phyloP scores from a whole-genome alignment of 2,329 filamentous ascomycete genomes.

The Calonectria pseudoreteaudii region DNA sequence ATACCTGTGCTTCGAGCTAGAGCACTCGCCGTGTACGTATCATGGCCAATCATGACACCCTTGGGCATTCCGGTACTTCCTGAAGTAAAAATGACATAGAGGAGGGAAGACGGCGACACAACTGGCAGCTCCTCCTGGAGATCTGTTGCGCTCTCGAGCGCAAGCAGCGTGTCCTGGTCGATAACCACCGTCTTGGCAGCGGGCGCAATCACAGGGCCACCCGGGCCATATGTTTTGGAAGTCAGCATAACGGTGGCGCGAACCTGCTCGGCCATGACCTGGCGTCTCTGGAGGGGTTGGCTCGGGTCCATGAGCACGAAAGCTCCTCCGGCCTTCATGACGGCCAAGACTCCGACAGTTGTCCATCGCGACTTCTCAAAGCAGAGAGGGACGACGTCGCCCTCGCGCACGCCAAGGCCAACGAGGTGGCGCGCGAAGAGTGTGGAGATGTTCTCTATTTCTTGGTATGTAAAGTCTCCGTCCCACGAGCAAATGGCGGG shows the following conservation, averaged over 20 bases:
- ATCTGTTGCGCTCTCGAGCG: not conserved
- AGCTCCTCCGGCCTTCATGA: not conserved
- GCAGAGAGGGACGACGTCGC: not conserved
- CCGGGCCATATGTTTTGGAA: not conserved
- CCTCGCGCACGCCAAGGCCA: not conserved
- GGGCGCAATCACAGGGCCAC: not conserved
- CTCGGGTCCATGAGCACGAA: not conserved
- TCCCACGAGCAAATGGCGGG: not conserved
- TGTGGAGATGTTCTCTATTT: slow-evolving; percentile 33
- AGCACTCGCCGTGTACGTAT: slow-evolving; percentile 58
- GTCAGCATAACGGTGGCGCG: not conserved
- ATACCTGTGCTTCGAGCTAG: slow-evolving; percentile 39
- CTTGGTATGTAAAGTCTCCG: not conserved
- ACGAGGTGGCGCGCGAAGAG: not conserved
- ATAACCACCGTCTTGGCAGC: not conserved
- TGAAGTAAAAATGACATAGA: not conserved
- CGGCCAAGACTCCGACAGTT: not conserved
- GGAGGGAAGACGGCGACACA: slow-evolving; percentile 52
- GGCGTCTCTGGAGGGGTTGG: not conserved
- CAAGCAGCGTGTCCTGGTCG: not conserved
- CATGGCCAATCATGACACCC: slow-evolving; percentile 48
- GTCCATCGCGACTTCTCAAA: not conserved
- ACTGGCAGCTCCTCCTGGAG: slow-evolving; percentile 18
- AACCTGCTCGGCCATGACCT: not conserved
- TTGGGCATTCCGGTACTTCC: slow-evolving; percentile 70